Evolutionary conservation across 2,329 filamentous ascomycete species (phyloP).

Genomic region (Colletotrichum higginsianum): DNA sequence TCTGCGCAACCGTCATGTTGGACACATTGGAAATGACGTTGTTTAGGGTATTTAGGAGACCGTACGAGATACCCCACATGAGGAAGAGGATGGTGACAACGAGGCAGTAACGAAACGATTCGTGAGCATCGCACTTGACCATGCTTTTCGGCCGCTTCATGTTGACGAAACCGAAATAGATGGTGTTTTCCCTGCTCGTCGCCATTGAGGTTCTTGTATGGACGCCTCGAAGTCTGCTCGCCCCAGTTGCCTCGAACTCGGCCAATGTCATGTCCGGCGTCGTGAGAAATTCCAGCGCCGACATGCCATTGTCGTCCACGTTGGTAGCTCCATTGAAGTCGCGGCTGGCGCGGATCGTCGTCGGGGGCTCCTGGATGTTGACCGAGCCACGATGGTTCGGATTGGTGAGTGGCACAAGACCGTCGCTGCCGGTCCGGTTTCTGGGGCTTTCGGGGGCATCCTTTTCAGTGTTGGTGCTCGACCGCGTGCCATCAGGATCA

Average conservation of each 20-base stretch:
- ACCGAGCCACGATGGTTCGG: conserved; percentile 29
- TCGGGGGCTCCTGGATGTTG: conserved; percentile 30
- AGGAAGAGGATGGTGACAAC: conserved; percentile 88
- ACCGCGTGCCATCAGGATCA: conserved; percentile 63
- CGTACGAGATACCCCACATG: conserved; percentile 92
- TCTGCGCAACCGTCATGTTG: conserved; percentile 73
- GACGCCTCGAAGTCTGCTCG: conserved; percentile 47
- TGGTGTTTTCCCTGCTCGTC: conserved; percentile 58
- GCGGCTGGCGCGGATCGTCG: conserved; percentile 24
- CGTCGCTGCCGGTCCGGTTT: conserved; percentile 42
- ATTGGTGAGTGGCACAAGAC: conserved; percentile 31
- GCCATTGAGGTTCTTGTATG: conserved; percentile 53
- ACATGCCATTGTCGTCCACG: conserved; percentile 46
- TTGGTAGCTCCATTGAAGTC: conserved; percentile 23
- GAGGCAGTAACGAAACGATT: conserved; percentile 80
- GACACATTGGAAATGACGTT: conserved; percentile 76
- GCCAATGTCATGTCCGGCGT: conserved; percentile 51
- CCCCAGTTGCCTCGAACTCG: conserved; percentile 34
- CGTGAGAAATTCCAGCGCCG: conserved; percentile 63
- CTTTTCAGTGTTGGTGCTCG: conserved; percentile 50
- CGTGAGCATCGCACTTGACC: conserved; percentile 72
- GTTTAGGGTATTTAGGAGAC: conserved; percentile 87
- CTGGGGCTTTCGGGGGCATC: conserved; percentile 44
- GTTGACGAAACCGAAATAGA: conserved; percentile 85
- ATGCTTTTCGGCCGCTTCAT: conserved; percentile 79